Evolutionary conservation across 768 basidiomycete genomes (phyloP).

Genomic region (Fistulinella prunicolor): DNA sequence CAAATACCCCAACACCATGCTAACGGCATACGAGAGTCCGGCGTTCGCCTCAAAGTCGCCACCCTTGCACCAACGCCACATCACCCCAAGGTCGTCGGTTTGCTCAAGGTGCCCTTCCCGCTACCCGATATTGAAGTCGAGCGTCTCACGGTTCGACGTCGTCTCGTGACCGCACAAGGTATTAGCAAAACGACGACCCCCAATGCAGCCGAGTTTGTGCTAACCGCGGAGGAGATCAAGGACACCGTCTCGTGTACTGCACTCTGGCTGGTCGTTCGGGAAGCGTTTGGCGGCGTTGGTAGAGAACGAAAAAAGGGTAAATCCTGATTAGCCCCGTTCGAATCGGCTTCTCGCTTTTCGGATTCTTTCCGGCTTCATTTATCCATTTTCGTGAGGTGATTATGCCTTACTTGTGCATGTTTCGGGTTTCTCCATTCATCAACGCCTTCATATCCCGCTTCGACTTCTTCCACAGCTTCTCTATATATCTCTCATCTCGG

Average conservation of each 20-base stretch:
- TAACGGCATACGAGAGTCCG: constrained; percentile 9
- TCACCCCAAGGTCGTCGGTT: constrained; percentile 90
- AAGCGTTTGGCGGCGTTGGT: constrained; percentile 89
- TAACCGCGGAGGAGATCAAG: constrained; percentile 92
- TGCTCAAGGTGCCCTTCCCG: constrained; percentile 88
- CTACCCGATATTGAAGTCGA: constrained; percentile 81
- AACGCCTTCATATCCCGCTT: constrained; percentile 10
- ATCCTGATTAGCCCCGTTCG: constrained; percentile 40
- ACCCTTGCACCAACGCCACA: constrained; percentile 91
- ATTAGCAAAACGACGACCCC: constrained; percentile 23
- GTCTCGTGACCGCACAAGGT: constrained; percentile 36
- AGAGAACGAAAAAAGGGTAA: constrained; percentile 72
- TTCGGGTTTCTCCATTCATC: constrained; percentile 10
- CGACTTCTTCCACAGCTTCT: constrained; percentile 2
- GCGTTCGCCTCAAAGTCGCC: constrained; percentile 61
- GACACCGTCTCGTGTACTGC: constrained; percentile 86
- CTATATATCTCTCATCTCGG: neutral
- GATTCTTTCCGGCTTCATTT: constrained; percentile 8
- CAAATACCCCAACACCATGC: constrained; percentile 8
- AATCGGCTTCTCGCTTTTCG: neutral
- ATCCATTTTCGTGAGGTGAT: constrained; percentile 16
- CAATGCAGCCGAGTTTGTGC: constrained; percentile 39
- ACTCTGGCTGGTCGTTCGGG: constrained; percentile 88
- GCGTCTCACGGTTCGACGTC: constrained; percentile 48
- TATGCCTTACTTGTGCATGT: constrained; percentile 2